Evolutionary conservation across 306 rosid genomes (phyloP), one percentile per base, ranked within the genome.

Genomic region (Clitoria ternatea): DNA sequence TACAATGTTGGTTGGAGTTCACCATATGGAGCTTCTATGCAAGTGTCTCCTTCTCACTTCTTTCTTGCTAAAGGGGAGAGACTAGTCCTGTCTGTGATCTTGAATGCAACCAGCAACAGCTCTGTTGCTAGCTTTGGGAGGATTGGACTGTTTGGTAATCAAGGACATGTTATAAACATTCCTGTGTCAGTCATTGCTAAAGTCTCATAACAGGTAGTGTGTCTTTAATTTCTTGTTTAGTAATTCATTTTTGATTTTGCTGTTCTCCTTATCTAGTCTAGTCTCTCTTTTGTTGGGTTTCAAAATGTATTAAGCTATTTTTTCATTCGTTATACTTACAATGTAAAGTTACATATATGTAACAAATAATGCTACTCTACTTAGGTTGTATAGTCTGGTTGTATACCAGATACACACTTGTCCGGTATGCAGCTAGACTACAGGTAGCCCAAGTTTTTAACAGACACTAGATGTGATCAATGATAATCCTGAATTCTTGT

Each of bases 111-210:
- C 8, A 61, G 59, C 12, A 95, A 86, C 71, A 88, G 70, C 82
- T 61, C 90, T 2, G 67, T 49, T 68, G 91, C 97, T 33, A 95
- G 97, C 85, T 95, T 80, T 82, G 99, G 99, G 40, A 95, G 97
- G 79, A 87, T 95, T 77, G 92, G 97, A 13, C 86, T 95, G 69
- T 89, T 85, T 75, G 99, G 99, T 78, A 77, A 64, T 77, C 90
- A 85, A 80, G 96, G 97, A 72, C 99, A 95, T 65, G 72, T 77
- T 48, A 43, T 89, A 56, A 95, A 86, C 82, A 83, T 95, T 83
- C 99, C 99, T 47, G 70, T 95, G 43, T 77, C 97, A 2, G 89
- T 91, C 26, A 83, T 86, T 36, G 43, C 35, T 64, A 91, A 87
- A 84, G 71, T 66, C 76, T 73, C 76, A 33, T 56, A 80, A 85